phyloP scores from a whole-genome alignment of 2,329 filamentous ascomycete species.

The Ophiostoma montium region DNA sequence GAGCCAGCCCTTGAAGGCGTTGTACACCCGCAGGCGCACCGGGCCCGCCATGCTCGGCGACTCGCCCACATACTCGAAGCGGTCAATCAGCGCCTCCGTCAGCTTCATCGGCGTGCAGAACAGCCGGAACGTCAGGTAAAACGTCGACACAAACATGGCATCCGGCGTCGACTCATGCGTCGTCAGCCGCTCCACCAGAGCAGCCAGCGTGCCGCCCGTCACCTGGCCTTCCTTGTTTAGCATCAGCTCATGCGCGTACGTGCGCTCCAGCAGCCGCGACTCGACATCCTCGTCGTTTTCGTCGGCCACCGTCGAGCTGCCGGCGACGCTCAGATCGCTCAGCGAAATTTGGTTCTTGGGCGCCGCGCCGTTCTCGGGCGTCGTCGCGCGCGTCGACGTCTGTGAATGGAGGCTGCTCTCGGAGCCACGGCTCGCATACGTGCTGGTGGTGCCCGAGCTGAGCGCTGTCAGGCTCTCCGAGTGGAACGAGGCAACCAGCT shows the following conservation, averaged over 20 bases:
- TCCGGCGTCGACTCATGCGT: constrained; percentile 88
- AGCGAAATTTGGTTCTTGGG: constrained; percentile 47
- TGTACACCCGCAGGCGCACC: constrained; percentile 83
- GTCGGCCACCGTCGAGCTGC: constrained; percentile 53
- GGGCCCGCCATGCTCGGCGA: constrained; percentile 61
- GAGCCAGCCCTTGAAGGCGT: constrained; percentile 93
- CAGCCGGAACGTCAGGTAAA: constrained; percentile 89
- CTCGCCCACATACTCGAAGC: constrained; percentile 83
- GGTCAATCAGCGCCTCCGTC: constrained; percentile 69
- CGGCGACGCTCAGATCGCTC: constrained; percentile 53
- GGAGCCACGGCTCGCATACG: constrained; percentile 67
- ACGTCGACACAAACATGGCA: constrained; percentile 79
- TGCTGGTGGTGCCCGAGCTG: constrained; percentile 64
- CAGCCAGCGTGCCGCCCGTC: constrained; percentile 79
- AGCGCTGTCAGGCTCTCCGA: constrained; percentile 61
- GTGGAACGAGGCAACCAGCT: constrained; percentile 37
- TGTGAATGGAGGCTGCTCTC: constrained; percentile 68
- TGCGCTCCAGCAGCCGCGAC: constrained; percentile 75
- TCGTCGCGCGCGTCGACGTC: constrained; percentile 76
- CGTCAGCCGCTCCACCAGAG: constrained; percentile 86
- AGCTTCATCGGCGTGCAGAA: constrained; percentile 75
- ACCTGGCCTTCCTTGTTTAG: constrained; percentile 91
- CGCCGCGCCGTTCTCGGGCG: constrained; percentile 50
- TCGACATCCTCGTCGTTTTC: constrained; percentile 61
- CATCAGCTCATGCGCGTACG: constrained; percentile 79